Base-by-base conservation (phyloP, 2,329 filamentous ascomycete species). In the Pseudocercospora vitis region DNA sequence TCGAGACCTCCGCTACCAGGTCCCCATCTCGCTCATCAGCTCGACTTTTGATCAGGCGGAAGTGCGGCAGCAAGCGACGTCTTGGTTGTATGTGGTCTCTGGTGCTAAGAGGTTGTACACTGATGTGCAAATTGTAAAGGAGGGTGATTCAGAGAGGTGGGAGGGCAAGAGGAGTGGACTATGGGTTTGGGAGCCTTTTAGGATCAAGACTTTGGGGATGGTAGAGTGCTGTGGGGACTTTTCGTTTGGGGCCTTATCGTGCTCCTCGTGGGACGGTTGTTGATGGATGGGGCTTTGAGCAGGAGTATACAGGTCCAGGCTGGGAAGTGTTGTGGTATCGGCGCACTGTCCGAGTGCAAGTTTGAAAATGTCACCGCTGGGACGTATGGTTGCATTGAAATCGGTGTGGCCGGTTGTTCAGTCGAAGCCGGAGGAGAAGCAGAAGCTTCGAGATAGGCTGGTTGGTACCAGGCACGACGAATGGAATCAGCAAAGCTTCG, bases 161-260 rank as follows among this genome's bases (percentile, higher is more conserved):
- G 19, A 23, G n/a, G 37, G 18, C 9, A 12, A 21, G 9, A 21
- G 12, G 37, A 23, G n/a, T 11, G 18, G 19, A 12, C 18, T 42
- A 24, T 42, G 19, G 37, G 21, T 42, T 21, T 42, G 19, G 37
- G 37, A 42, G n/a, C 37, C 37, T 21, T 23, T 42, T 42, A 18
- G 19, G 2, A 21, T 42, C 2, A 42, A 19, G 21, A 12, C 8
- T n/a, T 12, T 21, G 9, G n/a, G 7, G 3, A 2, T 42, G 8
- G 37, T 42, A 14, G 37, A 24, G 7, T 21, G 21, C 8, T 3
- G 9, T 42, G 37, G 21, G n/a, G 37, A 42, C 12, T 12, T 42
- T 6, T 42, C 9, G 24, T 26, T 9, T 42, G 37, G 37, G 9
- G 18, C n/a, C 37, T 42, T 12, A 7, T 42, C 8, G 12, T 42